These are phyloP conservation scores for Cercospora zeina DNA, from an alignment of 2,329 filamentous ascomycete genomes.

Conservation along the genomic window DNA sequence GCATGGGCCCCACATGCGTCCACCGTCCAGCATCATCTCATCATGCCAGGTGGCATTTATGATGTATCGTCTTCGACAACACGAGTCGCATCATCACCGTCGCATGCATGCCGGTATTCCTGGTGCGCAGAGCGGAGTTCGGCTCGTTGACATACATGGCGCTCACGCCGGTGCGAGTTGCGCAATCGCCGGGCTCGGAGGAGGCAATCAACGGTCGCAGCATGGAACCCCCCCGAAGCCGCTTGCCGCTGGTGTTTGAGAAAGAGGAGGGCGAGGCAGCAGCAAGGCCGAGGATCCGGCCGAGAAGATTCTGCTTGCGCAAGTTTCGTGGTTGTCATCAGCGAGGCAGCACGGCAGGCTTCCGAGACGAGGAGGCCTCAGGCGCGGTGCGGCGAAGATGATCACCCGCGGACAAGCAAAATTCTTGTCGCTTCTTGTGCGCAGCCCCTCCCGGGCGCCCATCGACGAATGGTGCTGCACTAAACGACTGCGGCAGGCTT, in stretches of 20 bases:
- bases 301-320: no score
- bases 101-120: no score
- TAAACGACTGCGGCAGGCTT: conserved; percentile 11
- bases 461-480: background rate
- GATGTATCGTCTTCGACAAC: no score
- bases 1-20: no score
- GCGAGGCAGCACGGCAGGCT: background rate
- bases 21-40: no score
- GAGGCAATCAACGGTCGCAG: conserved; percentile 6
- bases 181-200: conserved; percentile 5
- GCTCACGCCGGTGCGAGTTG: conserved; percentile 4
- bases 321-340: no score
- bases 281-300: background rate
- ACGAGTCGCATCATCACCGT: background rate
- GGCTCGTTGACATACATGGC: conserved; percentile 1
- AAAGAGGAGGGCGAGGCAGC: no score
- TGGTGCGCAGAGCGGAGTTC: background rate
- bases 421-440: background rate
- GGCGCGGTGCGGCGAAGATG: no score
- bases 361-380: background rate
- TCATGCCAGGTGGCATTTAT: no score
- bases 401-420: background rate
- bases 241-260: background rate
- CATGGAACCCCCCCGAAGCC: background rate
- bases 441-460: background rate